Evolutionary conservation across 805 yeast species (phyloP), one percentile per base, ranked within the genome.

Genomic region (Candida pseudofarinosa): DNA sequence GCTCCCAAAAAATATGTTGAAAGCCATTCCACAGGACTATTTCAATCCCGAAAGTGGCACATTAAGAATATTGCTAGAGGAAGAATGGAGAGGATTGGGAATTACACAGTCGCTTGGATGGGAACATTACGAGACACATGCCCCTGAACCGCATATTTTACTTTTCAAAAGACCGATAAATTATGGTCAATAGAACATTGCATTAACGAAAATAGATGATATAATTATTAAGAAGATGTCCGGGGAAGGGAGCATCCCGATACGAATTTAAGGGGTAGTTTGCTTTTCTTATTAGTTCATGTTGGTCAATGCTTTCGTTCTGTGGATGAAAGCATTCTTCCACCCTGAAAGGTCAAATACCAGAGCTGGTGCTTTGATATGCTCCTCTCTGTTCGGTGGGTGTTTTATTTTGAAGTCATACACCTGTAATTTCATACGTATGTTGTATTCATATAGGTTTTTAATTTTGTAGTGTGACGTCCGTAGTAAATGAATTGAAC

Each of bases 1-100:
- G 80, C 76, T 93, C 41, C 99, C 99, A 50, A 89, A 95, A 60
- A 88, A 85, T 48, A 88, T 93, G 96, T 76, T 93, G 42, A 91
- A 90, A 62, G 88, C 81, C 26, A 88, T 95, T 44, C 99, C 99
- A 7, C 80, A 83, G 34, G 99, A 95, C 59, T 95, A 90, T 59
- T 93, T 93, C 73, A 84, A 85, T 57, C 81, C 89, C 1, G 96
- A 90, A 45, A 88, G 96, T 2, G 98, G 98, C 4, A 93, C 99
- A 0, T 73, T 93, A 53, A 81, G 96, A 51, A 88, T 93, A 35
- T 69, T 93, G 33, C 66, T 85, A 38, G 99, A 93, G 63, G 98
- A 93, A 52, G 99, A 93, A 65, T 93, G 99, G 99, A 77, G 99
- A 63, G 98, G 97, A 1, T 70, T 93, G 39, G 99, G 99, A 2